Base-by-base conservation (phyloP, 805 yeast species). In the Babjeviella inositovora region DNA sequence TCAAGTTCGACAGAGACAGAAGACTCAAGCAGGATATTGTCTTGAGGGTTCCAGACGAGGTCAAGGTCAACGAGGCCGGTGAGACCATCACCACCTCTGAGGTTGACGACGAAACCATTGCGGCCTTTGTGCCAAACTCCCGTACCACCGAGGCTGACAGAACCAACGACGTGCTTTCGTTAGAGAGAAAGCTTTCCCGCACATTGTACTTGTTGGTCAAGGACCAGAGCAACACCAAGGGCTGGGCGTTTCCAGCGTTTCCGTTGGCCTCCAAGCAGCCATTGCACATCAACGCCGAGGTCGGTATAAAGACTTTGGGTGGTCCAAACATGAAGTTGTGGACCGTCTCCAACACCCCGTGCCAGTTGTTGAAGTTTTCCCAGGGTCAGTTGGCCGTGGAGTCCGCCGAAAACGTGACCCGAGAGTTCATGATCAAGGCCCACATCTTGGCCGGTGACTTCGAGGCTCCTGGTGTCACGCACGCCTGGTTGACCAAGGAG, bases 331-430 rank as follows among this genome's bases (percentile, higher is more conserved):
- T 90, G 43, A 77, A 82, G 49, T 75, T 82, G 20, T 87, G 92
- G 80, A 68, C 77, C 11, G 93, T 90, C n/a, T 82, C 97, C 13
- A 69, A 67, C 27, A 76, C 76, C 5, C 97, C 98, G 19, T 74
- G 85, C 19, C 84, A 73, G 20, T 69, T 75, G 2, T 40, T 74
- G 31, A 57, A 66, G 33, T 60, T 53, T 30, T 23, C 34, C 8
- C 39, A 41, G 16, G 39, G 39, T 15, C 41, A 47, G 8, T n/a
- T n/a, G 9, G 26, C 32, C 6, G 21, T 32, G 5, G 25, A 28
- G 5, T 11, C 31, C 10, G 13, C 37, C 3, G 42, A 33, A 7
- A 36, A 28, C 3, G 38, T 38, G 6, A 27, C 32, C 8, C 58
- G 67, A 36, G 87, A 79, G 37, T 90, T 72, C 41, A 55, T 79